Conservation (phyloP, 2,329 filamentous ascomycete species). For the Aspergillus novoparasiticus region DNA sequence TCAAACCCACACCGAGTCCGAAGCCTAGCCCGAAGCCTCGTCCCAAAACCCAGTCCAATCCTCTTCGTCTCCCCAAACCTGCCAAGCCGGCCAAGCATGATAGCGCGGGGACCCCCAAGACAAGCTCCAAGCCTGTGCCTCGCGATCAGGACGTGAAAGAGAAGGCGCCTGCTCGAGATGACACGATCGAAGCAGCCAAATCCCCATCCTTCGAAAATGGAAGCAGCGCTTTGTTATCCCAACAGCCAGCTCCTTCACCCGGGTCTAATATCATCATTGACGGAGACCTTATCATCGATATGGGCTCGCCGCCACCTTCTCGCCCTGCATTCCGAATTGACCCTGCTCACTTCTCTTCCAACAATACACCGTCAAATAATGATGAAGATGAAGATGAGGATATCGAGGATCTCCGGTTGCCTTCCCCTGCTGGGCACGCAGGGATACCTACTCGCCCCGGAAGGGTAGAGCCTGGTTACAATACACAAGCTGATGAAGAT, state of each 20-base stretch:
- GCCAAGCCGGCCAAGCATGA: conserved; percentile 24
- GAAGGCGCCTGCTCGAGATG: conserved; percentile 16
- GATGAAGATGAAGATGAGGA: conserved; percentile 42
- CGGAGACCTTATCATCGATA: conserved; percentile 51
- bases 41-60: conserved; percentile 36
- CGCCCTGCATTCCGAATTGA: conserved; percentile 43
- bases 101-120: conserved; percentile 20
- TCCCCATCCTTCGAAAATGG: conserved; percentile 38
- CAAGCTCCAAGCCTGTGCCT: conserved; percentile 25
- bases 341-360: conserved; percentile 45
- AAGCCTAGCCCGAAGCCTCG: conserved; percentile 30
- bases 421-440: conserved; percentile 37
- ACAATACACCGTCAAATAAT: conserved; percentile 41
- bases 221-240: conserved; percentile 30
- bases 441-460: conserved; percentile 17
- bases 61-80: conserved; percentile 33
- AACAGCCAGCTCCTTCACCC: conserved; percentile 37
- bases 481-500: conserved; percentile 30
- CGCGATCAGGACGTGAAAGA: conserved; percentile 16
- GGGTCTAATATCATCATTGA: conserved; percentile 50
- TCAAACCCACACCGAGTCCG: conserved; percentile 30
- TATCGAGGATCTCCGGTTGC: conserved; percentile 40
- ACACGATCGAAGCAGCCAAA: conserved; percentile 26
- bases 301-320: conserved; percentile 49
- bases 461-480: conserved; percentile 17